Conservation (phyloP, 2,329 filamentous ascomycete species). For the Colletotrichum lentis region DNA sequence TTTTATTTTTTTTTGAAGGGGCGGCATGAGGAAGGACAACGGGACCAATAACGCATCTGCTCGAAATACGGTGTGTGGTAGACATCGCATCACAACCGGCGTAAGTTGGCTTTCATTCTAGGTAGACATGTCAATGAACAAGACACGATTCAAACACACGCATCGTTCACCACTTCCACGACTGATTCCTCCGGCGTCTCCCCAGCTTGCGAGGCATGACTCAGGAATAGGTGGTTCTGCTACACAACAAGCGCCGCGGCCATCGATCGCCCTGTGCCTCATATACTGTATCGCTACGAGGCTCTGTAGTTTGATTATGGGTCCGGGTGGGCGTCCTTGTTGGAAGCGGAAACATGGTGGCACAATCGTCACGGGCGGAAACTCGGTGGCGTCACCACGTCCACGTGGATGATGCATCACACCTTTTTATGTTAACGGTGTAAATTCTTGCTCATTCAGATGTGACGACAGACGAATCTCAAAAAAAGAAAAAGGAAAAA, state of each 20-base stretch:
- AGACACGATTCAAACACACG: slow-evolving; percentile 7
- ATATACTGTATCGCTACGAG: neutral
- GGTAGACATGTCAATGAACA: neutral
- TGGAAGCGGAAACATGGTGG: neutral
- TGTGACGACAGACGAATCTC: too few relatives aligned
- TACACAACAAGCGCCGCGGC: slow-evolving; percentile 3
- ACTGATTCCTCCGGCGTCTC: neutral
- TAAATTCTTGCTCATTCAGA: neutral
- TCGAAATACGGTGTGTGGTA: neutral
- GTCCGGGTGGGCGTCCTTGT: too few relatives aligned
- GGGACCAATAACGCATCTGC: neutral
- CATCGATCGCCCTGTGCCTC: slow-evolving; percentile 9
- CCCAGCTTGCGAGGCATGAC: neutral
- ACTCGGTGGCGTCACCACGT: neutral
- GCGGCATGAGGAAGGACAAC: neutral
- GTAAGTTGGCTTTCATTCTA: neutral
- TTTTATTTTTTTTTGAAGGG: neutral
- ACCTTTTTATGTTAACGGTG: neutral
- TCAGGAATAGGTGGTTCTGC: slow-evolving; percentile 15
- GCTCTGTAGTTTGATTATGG: too few relatives aligned
- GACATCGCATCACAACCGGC: neutral
- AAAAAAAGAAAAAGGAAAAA: too few relatives aligned
- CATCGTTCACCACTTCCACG: neutral
- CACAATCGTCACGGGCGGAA: neutral
- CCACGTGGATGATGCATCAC: too few relatives aligned